These are phyloP conservation scores for Lagenaria siceraria DNA, from an alignment of 306 rosid genomes.

Conservation along the genomic window DNA sequence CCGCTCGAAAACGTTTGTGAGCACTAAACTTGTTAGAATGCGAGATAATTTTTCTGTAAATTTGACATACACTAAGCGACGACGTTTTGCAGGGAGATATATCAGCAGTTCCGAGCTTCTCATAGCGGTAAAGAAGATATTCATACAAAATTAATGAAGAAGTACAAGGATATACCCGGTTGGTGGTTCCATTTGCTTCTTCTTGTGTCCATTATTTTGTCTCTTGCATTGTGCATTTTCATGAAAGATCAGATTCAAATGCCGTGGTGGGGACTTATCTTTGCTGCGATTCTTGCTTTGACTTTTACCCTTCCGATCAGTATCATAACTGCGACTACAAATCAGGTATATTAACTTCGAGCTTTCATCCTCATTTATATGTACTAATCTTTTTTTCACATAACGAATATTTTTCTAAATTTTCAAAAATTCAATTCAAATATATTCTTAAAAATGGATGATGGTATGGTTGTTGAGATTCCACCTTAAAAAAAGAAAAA, in stretches of 20 bases:
- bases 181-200: slow-evolving; percentile 56
- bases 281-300: slow-evolving; percentile 30
- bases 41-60: no score
- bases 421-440: no score
- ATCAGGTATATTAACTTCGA: background rate
- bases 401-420: no score
- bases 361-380: background rate
- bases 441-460: no score
- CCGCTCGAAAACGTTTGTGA: no score
- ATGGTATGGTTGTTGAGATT: no score
- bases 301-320: slow-evolving; percentile 45
- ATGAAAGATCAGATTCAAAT: slow-evolving; percentile 41
- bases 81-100: slow-evolving; percentile 29
- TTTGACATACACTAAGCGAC: no score
- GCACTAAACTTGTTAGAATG: no score
- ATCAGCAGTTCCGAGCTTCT: slow-evolving; percentile 22
- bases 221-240: slow-evolving; percentile 28
- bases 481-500: no score
- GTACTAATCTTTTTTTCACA: no score
- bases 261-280: slow-evolving; percentile 71
- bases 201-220: slow-evolving; percentile 19
- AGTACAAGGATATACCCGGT: slow-evolving; percentile 39
- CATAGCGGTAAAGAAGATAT: slow-evolving; percentile 35
- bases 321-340: slow-evolving; percentile 55
- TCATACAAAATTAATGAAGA: slow-evolving; percentile 60